Evolutionary conservation across 2,329 filamentous ascomycete species (phyloP).

Genomic region (Venturia carpophila): DNA sequence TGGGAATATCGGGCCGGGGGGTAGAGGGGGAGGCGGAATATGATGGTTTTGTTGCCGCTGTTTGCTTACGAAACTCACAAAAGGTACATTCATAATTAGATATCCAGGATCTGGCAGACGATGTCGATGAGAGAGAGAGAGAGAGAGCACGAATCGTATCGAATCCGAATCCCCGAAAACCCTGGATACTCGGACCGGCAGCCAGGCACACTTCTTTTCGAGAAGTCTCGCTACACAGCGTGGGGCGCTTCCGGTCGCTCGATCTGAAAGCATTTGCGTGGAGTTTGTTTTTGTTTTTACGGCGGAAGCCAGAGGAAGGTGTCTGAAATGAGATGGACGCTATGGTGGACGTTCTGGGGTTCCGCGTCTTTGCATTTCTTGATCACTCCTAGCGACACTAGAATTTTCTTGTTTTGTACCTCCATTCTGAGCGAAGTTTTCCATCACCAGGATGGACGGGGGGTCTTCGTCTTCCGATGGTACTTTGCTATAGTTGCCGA

Average conservation of each 20-base stretch:
- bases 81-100: neutral
- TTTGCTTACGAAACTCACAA: neutral
- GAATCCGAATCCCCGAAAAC: neutral
- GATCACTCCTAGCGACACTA: neutral
- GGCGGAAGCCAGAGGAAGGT: neutral
- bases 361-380: constrained; percentile 4
- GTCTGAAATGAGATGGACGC: neutral
- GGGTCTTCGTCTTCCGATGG: neutral
- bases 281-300: neutral
- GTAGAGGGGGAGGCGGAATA: neutral
- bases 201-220: neutral
- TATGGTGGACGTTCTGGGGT: neutral
- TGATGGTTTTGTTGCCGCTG: neutral
- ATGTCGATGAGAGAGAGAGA: constrained; percentile 6
- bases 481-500: neutral
- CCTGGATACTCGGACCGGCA: neutral
- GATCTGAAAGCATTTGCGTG: constrained; percentile 4
- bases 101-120: neutral
- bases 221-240: constrained; percentile 9
- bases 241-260: constrained; percentile 5
- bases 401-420: neutral
- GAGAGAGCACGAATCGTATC: neutral
- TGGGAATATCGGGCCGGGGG: constrained; percentile 19
- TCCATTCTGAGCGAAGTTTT: constrained; percentile 1
- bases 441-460: neutral